These are phyloP conservation scores for Sporormia fimetaria DNA, from an alignment of 495 filamentous ascomycete genomes.

Conservation along the genomic window DNA sequence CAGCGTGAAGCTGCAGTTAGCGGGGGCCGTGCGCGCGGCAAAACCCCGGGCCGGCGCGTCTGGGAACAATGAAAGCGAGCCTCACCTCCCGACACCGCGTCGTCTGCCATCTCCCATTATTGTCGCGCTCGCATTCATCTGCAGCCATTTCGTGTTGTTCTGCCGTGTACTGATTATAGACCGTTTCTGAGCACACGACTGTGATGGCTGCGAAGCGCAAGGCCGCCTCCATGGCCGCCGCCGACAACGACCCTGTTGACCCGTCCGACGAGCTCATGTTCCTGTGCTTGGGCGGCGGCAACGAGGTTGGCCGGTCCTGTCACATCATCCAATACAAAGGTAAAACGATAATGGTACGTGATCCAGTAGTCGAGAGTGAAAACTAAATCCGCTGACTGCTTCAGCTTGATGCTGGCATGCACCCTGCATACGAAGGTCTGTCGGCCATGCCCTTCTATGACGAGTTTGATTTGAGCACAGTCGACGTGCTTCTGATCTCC, in stretches of 20 bases:
- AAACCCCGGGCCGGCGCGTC: no score
- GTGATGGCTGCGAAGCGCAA: conserved; percentile 42
- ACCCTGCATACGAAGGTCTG: conserved; percentile 93
- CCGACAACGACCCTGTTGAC: conserved; percentile 36
- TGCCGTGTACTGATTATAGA: no score
- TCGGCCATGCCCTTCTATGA: conserved; percentile 93
- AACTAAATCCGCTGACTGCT: conserved; percentile 13
- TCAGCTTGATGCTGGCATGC: conserved; percentile 91
- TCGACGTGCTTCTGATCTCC: conserved; percentile 93
- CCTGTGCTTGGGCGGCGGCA: conserved; percentile 84
- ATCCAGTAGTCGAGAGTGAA: neutral
- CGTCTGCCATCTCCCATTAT: no score
- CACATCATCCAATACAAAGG: conserved; percentile 98
- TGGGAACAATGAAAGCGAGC: no score
- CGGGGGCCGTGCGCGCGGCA: no score
- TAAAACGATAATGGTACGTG: conserved; percentile 86
- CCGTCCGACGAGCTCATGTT: conserved; percentile 81
- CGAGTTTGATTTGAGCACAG: conserved; percentile 93
- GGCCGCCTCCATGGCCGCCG: conserved; percentile 29
- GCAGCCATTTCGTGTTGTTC: no score
- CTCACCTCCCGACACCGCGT: no score
- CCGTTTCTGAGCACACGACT: no score
- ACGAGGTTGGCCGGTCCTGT: conserved; percentile 93
- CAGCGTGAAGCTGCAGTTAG: no score
- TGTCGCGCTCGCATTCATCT: no score